Evolutionary conservation across 2,329 filamentous ascomycete species (phyloP), one percentile per base, ranked within the genome.

Genomic region (Arthroderma uncinatum): DNA sequence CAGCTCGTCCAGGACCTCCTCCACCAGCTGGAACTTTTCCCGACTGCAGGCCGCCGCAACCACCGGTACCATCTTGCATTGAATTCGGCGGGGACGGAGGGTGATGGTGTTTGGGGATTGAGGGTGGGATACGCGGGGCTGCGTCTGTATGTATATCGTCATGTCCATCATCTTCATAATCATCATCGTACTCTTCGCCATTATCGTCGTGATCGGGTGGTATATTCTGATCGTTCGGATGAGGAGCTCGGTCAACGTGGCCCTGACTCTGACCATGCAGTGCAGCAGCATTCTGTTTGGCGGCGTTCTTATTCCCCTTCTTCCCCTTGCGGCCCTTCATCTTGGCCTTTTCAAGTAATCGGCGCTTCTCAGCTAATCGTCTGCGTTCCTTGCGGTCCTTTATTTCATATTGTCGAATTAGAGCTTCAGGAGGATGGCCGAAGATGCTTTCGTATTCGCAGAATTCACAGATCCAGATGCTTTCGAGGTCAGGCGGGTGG

Each of bases 361-460:
- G 79, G 60, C 86, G 83, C 66, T 92, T 87, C 71, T 96, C 89
- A n/a, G 87, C 89, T 63, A 92, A 79, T 62, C 91, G 83, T 65
- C 89, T 88, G 53, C 89, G 85, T 68, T 89, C 84, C 59, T 87
- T 86, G 36, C 89, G 84, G 67, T 96, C 93, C 70, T 95, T 96
- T 68, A 92, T 87, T 73, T 98, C 93, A 68, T 97, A 98, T 61
- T 90, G 84, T 40, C 88, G 82, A 61, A 97, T 94, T 56, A 98
- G 75, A 53, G 89, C 89, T 64, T 82, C 80, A 0, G 93, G 93
- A 1, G 87, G 87, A 55, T 80, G 80, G n/a, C 92, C 92, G 69
- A 95, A 97, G 53, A 98, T 96, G 55, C 83, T 83, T 72, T 97
- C 92, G 68, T 96, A 98, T 71, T 98, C 93, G 76, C 93, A 98